Percentiles rank a stretch among this genome's conserved stretches.
These are phyloP conservation scores for Pelagophyceae sp. DNA, from an alignment of 352 stramenopile genomes.

Conservation along the genomic window DNA sequence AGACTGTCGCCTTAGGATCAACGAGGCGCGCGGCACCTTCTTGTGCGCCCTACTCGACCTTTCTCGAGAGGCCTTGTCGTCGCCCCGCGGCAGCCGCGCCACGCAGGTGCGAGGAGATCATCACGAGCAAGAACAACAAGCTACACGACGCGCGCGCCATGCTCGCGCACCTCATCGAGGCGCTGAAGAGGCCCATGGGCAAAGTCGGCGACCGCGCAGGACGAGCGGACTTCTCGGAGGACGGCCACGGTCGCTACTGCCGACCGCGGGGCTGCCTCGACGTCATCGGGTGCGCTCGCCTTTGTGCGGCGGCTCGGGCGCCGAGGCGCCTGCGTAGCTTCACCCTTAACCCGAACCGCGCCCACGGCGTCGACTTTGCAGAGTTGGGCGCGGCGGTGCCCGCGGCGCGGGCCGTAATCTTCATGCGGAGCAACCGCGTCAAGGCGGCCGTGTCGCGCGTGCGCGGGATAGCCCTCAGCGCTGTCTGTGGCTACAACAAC, in stretches of 20 bases:
- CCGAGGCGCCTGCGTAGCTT: too few species aligned
- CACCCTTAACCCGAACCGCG: neutral
- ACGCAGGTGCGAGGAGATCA: neutral
- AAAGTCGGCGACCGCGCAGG: neutral
- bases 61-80: too few species aligned
- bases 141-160: neutral
- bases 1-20: too few species aligned
- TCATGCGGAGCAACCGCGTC: neutral
- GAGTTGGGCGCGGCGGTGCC: neutral
- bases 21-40: too few species aligned
- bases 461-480: neutral
- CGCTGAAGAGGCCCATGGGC: neutral
- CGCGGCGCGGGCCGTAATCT: neutral
- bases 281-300: too few species aligned
- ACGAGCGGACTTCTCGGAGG: neutral
- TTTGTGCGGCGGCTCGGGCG: too few species aligned
- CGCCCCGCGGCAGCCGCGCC: too few species aligned
- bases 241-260: neutral
- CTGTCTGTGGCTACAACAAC: neutral
- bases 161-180: neutral
- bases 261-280: neutral
- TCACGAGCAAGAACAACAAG: neutral
- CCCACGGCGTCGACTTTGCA: neutral
- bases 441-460: neutral
- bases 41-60: too few species aligned